Evolutionary conservation across 306 rosid species (phyloP).

Genomic region (Glycyrrhiza uralensis): DNA sequence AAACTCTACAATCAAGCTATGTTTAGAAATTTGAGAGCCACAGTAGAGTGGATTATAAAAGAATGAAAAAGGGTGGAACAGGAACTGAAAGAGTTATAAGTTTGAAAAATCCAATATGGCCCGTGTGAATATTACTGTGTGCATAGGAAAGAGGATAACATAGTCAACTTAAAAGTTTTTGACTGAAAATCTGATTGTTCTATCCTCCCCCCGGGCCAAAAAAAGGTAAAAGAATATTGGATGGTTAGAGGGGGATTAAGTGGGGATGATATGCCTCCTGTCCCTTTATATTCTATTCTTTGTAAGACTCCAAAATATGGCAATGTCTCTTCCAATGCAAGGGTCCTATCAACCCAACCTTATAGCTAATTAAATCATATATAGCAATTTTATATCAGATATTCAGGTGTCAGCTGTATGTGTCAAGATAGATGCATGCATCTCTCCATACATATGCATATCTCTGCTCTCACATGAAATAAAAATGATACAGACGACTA

Average conservation of each 20-base stretch:
- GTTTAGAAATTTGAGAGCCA: not conserved
- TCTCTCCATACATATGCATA: not conserved
- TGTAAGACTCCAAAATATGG: not conserved
- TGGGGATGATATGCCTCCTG: not conserved
- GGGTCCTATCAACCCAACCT: not conserved
- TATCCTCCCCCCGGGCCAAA: not conserved
- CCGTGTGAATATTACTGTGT: not conserved
- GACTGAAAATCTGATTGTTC: not conserved
- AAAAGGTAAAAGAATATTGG: not conserved
- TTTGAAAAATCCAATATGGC: not conserved
- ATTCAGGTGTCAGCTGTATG: not conserved
- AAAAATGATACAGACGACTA: not conserved
- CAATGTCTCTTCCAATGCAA: not conserved
- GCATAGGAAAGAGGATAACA: not conserved
- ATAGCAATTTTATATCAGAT: slow-evolving; percentile 1
- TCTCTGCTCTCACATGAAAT: slow-evolving; percentile 4
- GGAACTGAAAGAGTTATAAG: not conserved
- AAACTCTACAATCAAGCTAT: not conserved
- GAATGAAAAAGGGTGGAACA: not conserved
- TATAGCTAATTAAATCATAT: slow-evolving; percentile 9
- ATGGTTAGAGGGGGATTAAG: not conserved
- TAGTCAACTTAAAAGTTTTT: not conserved
- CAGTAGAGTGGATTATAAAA: not conserved
- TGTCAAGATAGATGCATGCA: not conserved
- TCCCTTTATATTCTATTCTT: slow-evolving; percentile 6